A percentile compares a stretch with the other conserved stretches of the same genome.
Conservation (phyloP, 108 stramenopile species). For the Cyclotella kingstonii region DNA sequence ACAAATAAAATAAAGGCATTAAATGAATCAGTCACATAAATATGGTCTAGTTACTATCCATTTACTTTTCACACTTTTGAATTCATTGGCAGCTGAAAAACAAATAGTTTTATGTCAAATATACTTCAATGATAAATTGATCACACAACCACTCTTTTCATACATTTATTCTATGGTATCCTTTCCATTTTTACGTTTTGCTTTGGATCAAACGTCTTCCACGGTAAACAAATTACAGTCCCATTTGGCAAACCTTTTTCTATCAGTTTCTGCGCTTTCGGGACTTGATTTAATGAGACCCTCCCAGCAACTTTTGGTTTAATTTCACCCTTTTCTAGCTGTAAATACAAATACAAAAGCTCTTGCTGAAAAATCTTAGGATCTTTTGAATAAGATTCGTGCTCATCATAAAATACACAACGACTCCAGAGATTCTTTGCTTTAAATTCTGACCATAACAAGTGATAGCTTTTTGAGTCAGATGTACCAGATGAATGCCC, state of each 20-base stretch:
- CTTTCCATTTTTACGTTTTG: slow-evolving; percentile 5
- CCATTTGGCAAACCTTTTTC: slow-evolving; percentile 57
- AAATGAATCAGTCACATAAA: no score
- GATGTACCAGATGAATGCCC: slow-evolving; percentile 1
- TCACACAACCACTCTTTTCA: no score
- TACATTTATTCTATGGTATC: no score
- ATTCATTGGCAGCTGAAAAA: no score
- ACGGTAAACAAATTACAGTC: slow-evolving; percentile 56
- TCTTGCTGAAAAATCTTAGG: slow-evolving; percentile 50
- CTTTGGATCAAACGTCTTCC: slow-evolving; percentile 40
- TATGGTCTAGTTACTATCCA: no score
- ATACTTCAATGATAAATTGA: no score
- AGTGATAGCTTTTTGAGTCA: slow-evolving; percentile 31
- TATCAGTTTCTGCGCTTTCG: slow-evolving; percentile 53
- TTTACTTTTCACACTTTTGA: no score
- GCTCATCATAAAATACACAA: slow-evolving; percentile 44
- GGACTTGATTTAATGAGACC: slow-evolving; percentile 57
- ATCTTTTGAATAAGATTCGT: slow-evolving; percentile 45
- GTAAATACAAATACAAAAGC: slow-evolving; percentile 46
- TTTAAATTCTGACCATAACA: slow-evolving; percentile 41
- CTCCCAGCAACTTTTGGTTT: slow-evolving; percentile 62
- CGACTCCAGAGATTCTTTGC: slow-evolving; percentile 38
- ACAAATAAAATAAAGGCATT: no score
- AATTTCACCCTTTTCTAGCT: slow-evolving; percentile 52
- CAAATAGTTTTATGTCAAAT: no score